Conservation (phyloP, 306 rosid genomes). For the Inga leiocalycina region DNA sequence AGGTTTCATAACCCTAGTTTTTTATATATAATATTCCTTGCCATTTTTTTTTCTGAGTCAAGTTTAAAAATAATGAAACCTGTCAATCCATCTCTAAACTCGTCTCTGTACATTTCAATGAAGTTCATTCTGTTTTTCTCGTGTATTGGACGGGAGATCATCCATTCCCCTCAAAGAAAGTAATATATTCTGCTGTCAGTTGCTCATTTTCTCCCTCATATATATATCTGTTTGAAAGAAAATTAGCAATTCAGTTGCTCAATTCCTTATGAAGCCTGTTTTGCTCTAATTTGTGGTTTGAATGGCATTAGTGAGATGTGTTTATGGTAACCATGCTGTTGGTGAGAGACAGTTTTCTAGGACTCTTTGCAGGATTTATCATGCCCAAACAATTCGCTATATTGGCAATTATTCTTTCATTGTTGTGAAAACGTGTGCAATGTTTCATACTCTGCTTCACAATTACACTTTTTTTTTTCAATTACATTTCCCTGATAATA, state of each 20-base stretch:
- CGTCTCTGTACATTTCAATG: neutral
- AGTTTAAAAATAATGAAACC: neutral
- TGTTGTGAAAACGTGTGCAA: constrained; percentile 1
- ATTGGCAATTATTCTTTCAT: neutral
- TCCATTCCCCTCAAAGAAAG: neutral
- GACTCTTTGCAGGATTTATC: constrained; percentile 12
- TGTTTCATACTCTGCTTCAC: neutral
- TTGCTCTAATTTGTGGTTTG: constrained; percentile 1
- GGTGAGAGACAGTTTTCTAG: neutral
- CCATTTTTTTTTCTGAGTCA: neutral
- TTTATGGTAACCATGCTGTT: constrained; percentile 3
- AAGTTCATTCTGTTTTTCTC: neutral
- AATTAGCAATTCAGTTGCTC: neutral
- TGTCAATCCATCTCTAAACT: neutral
- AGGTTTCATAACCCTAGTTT: neutral
- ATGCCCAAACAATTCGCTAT: constrained; percentile 8
- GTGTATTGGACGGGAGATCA: neutral
- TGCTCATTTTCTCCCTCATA: neutral
- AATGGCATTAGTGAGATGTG: constrained; percentile 11
- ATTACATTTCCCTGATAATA: neutral
- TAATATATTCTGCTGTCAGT: neutral
- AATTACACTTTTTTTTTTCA: constrained; percentile 1
- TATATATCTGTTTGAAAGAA: neutral
- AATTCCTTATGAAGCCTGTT: neutral
- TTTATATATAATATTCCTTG: neutral